These are phyloP conservation scores for Hyaloperonospora brassicae DNA, from an alignment of 352 stramenopile species.

Conservation along the genomic window DNA sequence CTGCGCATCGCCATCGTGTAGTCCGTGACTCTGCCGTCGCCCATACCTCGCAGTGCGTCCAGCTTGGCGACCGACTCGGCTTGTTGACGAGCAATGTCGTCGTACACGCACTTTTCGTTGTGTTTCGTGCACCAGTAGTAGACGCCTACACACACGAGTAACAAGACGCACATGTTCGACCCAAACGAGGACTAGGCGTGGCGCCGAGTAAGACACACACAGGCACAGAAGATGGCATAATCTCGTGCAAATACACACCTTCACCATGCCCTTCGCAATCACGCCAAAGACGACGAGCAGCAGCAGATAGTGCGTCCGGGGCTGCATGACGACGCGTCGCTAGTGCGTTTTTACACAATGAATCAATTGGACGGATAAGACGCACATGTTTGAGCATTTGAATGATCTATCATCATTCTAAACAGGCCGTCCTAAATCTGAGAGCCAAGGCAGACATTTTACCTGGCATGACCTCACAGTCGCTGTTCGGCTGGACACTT, in stretches of 20 bases:
- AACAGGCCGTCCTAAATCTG: too few relatives aligned
- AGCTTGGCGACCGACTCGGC: conserved; percentile 58
- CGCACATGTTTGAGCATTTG: too few relatives aligned
- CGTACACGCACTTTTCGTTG: conserved; percentile 52
- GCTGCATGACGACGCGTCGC: conserved; percentile 16
- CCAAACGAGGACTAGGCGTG: conserved; percentile 47
- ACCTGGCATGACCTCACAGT: too few relatives aligned
- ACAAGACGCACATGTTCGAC: conserved; percentile 51
- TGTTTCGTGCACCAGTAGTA: conserved; percentile 62
- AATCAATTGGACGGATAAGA: too few relatives aligned
- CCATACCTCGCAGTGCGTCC: conserved; percentile 44
- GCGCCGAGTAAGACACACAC: neutral
- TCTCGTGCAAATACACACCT: conserved; percentile 25
- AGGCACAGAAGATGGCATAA: neutral
- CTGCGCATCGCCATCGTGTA: conserved; percentile 43
- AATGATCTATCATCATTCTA: too few relatives aligned
- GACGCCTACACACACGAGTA: conserved; percentile 50
- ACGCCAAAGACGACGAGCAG: conserved; percentile 65
- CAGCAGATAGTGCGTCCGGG: conserved; percentile 59
- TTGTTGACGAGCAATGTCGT: conserved; percentile 56
- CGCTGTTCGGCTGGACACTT: too few relatives aligned
- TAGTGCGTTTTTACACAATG: too few relatives aligned
- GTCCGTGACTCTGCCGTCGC: conserved; percentile 42
- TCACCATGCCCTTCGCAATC: conserved; percentile 53
- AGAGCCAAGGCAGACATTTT: too few relatives aligned